Evolutionary conservation across 176 grass and related monocot genomes (phyloP), one percentile per base, ranked within the genome.

Genomic region (Aegilops longissima): DNA sequence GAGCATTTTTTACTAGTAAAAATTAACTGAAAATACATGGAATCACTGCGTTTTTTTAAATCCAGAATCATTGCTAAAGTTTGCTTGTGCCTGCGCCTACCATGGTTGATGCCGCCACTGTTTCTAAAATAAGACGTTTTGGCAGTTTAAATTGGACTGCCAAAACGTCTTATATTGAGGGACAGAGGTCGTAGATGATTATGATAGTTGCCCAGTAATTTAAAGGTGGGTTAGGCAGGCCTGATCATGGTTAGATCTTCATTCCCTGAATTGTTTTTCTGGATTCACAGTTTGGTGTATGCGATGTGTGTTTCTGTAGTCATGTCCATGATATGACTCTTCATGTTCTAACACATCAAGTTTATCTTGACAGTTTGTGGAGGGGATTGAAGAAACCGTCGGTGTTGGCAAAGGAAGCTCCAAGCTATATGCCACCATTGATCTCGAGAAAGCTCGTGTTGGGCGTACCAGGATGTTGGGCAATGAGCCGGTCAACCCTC

Each of bases 341-440:
- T 72, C 39, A 18, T 85, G 66, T 21, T 52, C 84, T 90, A 23
- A 90, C 72, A 20, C 24, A 25, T 7, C 8, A 9, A 39, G 18
- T 23, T 61, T 12, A 17, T 61, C 4, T 70, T 8, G 54, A 67
- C 81, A 91, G 93, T 30, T 95, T 38, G 93, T 92, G 45, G 90
- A 90, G 84, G 93, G 90, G 76, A 84, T 95, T 18, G 88, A 88
- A 27, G 90, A 88, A 34, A 84, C 90, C 5, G 76, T 92, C 7
- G 90, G 88, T 62, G 16, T 90, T 34, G 90, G 90, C 85, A 90
- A 95, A 78, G 85, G 93, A 10, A 9, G 51, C 36, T 45, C 75
- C 80, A 86, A 86, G 89, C 36, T 92, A 6, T 95, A 95, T 13
- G 86, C 93, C 24, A 95, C 93, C 83, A 70, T 95, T 61, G 93